A percentile compares a stretch with the other conserved stretches of the same genome.
These are phyloP conservation scores for Aspergillus novofumigatus DNA, from an alignment of 2,329 filamentous ascomycete species.

Conservation along the genomic window DNA sequence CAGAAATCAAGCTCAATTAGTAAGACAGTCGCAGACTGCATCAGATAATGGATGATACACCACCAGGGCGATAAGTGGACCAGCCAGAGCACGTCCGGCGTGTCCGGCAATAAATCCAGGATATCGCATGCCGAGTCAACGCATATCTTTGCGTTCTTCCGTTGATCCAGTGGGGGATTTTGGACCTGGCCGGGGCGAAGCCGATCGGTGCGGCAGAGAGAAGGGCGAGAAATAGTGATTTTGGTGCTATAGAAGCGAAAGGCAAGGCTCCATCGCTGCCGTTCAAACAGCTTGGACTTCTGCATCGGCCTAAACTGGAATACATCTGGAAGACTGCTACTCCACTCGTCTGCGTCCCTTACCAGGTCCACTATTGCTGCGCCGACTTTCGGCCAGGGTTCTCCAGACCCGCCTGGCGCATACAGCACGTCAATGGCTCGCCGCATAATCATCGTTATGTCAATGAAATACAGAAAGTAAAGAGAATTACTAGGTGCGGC, in stretches of 20 bases:
- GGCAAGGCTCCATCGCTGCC: not conserved
- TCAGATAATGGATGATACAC: not conserved
- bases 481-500: constrained; percentile 1
- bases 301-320: not conserved
- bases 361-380: constrained; percentile 1
- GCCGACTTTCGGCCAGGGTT: not conserved
- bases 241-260: constrained; percentile 2
- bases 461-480: constrained; percentile 3
- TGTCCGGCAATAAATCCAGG: not conserved
- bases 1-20: not conserved
- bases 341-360: constrained; percentile 1
- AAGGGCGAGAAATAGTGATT: not conserved
- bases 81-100: not conserved
- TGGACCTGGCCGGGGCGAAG: not conserved
- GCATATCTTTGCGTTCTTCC: not conserved
- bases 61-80: not conserved
- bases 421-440: constrained; percentile 3
- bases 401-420: not conserved
- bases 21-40: not conserved
- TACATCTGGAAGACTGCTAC: not conserved
- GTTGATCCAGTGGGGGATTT: not conserved
- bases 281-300: not conserved
- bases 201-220: not conserved
- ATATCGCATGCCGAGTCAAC: not conserved
- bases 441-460: constrained; percentile 2